Percentiles rank a stretch among this genome's conserved stretches.
These are phyloP conservation scores for Craterostigma plantagineum DNA, from an alignment of 257 asterid species.

Conservation along the genomic window DNA sequence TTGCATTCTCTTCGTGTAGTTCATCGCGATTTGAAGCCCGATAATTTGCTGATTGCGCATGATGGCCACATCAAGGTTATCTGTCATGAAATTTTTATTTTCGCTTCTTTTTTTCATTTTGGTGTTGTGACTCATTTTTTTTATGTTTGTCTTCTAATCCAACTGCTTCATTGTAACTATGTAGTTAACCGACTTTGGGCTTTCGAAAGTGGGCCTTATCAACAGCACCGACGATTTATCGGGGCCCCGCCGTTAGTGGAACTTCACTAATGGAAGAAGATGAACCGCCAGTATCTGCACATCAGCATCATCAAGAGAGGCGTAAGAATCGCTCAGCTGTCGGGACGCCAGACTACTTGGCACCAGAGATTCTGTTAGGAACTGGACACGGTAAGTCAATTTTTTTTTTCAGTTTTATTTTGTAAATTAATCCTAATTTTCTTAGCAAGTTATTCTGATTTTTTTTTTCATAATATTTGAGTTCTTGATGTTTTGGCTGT, in stretches of 20 bases:
- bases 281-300: slow-evolving; percentile 52
- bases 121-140: not conserved
- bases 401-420: slow-evolving; percentile 4
- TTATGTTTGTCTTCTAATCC: not conserved
- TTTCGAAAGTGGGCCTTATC: slow-evolving; percentile 97
- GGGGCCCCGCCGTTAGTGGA: slow-evolving; percentile 88
- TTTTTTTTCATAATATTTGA: no score
- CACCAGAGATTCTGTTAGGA: slow-evolving; percentile 99
- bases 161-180: slow-evolving; percentile 4
- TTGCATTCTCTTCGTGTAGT: slow-evolving; percentile 85
- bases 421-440: not conserved
- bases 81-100: slow-evolving; percentile 3
- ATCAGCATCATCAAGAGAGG: slow-evolving; percentile 69
- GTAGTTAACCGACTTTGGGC: slow-evolving; percentile 99
- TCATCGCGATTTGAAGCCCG: slow-evolving; percentile 99
- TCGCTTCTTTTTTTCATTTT: not conserved
- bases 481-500: no score
- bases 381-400: slow-evolving; percentile 85
- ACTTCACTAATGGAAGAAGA: slow-evolving; percentile 90
- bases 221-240: slow-evolving; percentile 95
- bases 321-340: slow-evolving; percentile 93
- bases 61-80: slow-evolving; percentile 97
- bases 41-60: slow-evolving; percentile 94
- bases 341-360: slow-evolving; percentile 98
- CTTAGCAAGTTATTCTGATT: no score